A percentile compares a stretch with the other conserved stretches of the same genome.
Evolutionary conservation across 306 rosid genomes (phyloP).

Genomic region (Vicia villosa): DNA sequence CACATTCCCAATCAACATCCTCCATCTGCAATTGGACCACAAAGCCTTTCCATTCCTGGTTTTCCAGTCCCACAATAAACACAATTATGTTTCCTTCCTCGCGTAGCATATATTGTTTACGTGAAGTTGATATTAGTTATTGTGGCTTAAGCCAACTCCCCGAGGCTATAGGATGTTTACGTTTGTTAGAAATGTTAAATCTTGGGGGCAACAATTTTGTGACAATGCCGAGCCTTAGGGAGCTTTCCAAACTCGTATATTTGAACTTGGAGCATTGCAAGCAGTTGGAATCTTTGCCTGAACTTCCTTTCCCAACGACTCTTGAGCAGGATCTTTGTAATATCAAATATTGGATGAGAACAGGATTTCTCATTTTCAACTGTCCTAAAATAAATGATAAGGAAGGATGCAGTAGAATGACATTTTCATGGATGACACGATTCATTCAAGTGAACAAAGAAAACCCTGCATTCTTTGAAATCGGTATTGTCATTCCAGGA

Average conservation of each 20-base stretch:
- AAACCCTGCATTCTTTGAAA: not conserved
- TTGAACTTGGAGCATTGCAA: conserved; percentile 21
- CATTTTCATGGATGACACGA: not conserved
- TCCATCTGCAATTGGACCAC: not conserved
- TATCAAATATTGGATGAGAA: accelerated
- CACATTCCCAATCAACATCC: not conserved
- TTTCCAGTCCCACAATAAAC: not conserved
- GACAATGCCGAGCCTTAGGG: conserved; percentile 2
- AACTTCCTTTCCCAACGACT: not conserved
- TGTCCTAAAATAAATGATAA: not conserved
- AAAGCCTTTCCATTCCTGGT: not conserved
- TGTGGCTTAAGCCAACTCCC: conserved; percentile 16
- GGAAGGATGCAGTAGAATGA: not conserved
- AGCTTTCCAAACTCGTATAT: not conserved
- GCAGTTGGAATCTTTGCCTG: not conserved
- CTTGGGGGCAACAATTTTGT: conserved; percentile 24
- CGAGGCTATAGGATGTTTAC: conserved; percentile 11
- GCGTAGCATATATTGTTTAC: not conserved
- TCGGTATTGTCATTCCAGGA: not conserved
- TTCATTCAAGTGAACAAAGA: not conserved
- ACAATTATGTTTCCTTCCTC: not conserved
- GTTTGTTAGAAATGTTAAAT: not conserved
- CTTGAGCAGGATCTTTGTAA: not conserved
- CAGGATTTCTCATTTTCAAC: not conserved
- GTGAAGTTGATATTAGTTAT: not conserved